Conservation (phyloP, 306 rosid genomes). For the Citrullus colocynthis region DNA sequence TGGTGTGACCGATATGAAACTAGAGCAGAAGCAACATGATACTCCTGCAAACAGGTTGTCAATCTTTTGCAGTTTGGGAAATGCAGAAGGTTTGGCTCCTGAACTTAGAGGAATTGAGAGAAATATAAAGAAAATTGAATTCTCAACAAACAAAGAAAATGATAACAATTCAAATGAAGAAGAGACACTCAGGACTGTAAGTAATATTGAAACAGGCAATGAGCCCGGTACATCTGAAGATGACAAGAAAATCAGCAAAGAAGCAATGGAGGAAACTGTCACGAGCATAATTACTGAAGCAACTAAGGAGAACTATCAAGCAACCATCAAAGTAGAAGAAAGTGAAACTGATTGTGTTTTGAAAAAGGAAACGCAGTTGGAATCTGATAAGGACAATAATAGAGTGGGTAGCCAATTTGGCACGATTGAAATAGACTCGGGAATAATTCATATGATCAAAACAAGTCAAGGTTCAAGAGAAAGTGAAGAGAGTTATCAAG, state of each 20-base stretch:
- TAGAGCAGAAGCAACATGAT: constrained; percentile 22
- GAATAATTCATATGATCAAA: constrained; percentile 1
- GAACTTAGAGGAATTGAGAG: constrained; percentile 17
- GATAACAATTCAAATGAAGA: constrained; percentile 27
- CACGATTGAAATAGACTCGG: not conserved
- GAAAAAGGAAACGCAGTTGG: not conserved
- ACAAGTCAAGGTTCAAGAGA: constrained; percentile 7
- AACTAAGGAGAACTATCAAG: constrained; percentile 20
- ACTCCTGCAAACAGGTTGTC: constrained; percentile 18
- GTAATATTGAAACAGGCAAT: constrained; percentile 22
- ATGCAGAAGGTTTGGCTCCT: constrained; percentile 30
- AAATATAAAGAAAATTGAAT: constrained; percentile 23
- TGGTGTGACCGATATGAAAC: constrained; percentile 20
- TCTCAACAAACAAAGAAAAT: constrained; percentile 23
- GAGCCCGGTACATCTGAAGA: constrained; percentile 26
- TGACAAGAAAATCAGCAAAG: constrained; percentile 14
- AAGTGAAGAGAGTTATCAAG: constrained; percentile 10
- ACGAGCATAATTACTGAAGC: constrained; percentile 13
- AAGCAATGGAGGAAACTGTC: constrained; percentile 20
- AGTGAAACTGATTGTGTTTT: not conserved
- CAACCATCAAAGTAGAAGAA: not conserved
- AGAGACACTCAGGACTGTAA: constrained; percentile 14
- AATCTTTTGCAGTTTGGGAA: constrained; percentile 18
- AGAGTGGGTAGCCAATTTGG: not conserved
- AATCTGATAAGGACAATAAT: not conserved